Percentiles rank a stretch among this genome's conserved stretches.
These are phyloP conservation scores for Ascochyta clinopodiicola DNA, from an alignment of 2,329 filamentous ascomycete genomes.

Conservation along the genomic window DNA sequence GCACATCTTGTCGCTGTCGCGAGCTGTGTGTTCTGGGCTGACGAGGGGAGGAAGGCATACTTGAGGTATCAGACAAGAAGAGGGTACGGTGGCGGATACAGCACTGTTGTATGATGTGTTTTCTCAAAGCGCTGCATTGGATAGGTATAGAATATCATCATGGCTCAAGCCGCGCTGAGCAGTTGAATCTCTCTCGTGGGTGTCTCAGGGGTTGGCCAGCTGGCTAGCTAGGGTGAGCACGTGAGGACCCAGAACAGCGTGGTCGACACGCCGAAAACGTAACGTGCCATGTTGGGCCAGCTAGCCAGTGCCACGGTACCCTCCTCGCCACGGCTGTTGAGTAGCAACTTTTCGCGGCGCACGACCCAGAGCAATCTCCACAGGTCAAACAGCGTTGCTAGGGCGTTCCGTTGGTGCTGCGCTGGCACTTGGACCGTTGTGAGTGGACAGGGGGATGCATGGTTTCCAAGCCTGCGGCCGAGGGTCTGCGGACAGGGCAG, in stretches of 20 bases:
- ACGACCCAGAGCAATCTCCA: conserved; percentile 7
- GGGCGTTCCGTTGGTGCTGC: conserved; percentile 12
- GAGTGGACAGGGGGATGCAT: conserved; percentile 8
- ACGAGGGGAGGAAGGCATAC: conserved; percentile 81
- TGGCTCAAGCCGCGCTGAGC: conserved; percentile 1
- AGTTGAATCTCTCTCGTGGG: not conserved
- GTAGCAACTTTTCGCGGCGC: conserved; percentile 3
- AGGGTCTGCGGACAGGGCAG: conserved; percentile 6
- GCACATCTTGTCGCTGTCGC: conserved; percentile 75
- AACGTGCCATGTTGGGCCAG: conserved; percentile 3
- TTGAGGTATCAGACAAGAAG: conserved; percentile 53
- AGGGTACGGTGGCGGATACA: conserved; percentile 46
- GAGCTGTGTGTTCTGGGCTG: conserved; percentile 93
- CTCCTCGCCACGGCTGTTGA: not conserved
- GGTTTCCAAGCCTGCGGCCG: conserved; percentile 3
- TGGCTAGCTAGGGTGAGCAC: not conserved
- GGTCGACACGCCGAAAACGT: conserved; percentile 14
- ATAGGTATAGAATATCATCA: conserved; percentile 6
- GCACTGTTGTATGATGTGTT: conserved; percentile 45
- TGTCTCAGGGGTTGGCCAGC: conserved; percentile 4
- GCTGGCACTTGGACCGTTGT: conserved; percentile 13
- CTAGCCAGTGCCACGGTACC: conserved; percentile 2
- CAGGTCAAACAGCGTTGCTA: conserved; percentile 10
- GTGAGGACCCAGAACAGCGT: conserved; percentile 14
- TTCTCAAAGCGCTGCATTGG: conserved; percentile 7